Evolutionary conservation across 2,329 filamentous ascomycete species (phyloP).

Genomic region (Nothopassalora personata): DNA sequence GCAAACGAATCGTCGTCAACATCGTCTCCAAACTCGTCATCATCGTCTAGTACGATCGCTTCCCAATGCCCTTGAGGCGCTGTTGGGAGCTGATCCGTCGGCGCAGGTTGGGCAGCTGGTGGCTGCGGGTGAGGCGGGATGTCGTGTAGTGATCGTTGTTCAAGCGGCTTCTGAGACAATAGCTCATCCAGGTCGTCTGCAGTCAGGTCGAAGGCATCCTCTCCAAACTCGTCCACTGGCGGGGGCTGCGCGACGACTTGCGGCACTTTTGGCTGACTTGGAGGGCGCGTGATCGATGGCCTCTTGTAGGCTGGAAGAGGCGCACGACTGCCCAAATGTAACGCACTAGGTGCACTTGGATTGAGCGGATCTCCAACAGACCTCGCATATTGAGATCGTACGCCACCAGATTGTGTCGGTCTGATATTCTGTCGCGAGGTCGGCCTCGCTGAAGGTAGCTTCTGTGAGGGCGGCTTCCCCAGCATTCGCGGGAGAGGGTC

Average conservation of each 20-base stretch:
- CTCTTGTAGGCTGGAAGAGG: conserved; percentile 31
- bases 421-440: conserved; percentile 6
- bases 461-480: background rate
- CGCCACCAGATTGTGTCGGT: conserved; percentile 16
- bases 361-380: conserved; percentile 18
- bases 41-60: conserved; percentile 33
- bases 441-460: background rate
- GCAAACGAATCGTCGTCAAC: conserved; percentile 66
- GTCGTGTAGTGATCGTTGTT: conserved; percentile 43
- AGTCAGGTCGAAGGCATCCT: conserved; percentile 45
- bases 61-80: conserved; percentile 5
- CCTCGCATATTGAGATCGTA: conserved; percentile 10
- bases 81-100: background rate
- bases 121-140: conserved; percentile 31
- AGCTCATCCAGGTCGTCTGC: conserved; percentile 55
- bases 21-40: conserved; percentile 59
- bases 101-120: conserved; percentile 8
- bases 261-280: conserved; percentile 17
- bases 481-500: background rate
- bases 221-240: conserved; percentile 40
- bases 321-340: conserved; percentile 30
- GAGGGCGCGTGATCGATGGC: conserved; percentile 24
- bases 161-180: conserved; percentile 38
- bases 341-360: conserved; percentile 19
- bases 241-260: conserved; percentile 7